Conservation (phyloP, 306 rosid species). For the Cotoneaster glaucophyllus region DNA sequence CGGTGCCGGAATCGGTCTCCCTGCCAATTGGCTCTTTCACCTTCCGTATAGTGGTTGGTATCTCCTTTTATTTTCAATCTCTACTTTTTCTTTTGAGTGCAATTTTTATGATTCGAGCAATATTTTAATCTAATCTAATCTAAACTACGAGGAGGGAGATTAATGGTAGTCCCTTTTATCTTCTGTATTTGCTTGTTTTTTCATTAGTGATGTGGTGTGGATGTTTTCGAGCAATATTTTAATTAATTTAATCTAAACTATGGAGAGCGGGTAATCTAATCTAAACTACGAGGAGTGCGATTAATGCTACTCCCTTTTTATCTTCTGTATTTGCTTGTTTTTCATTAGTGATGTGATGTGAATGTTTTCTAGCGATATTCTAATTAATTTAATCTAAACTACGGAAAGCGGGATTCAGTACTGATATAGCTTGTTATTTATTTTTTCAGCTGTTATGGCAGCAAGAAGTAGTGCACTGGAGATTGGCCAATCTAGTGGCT, state of each 20-base stretch:
- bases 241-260: too few species aligned
- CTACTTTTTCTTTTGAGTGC: not conserved
- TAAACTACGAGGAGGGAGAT: too few species aligned
- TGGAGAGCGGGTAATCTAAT: not conserved
- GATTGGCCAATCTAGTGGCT: conserved; percentile 32
- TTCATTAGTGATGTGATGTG: not conserved
- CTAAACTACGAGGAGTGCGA: too few species aligned
- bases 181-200: not conserved
- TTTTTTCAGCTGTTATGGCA: conserved; percentile 42
- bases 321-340: not conserved
- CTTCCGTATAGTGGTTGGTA: conserved; percentile 52
- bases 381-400: not conserved
- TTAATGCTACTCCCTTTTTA: too few species aligned
- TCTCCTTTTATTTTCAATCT: too few species aligned
- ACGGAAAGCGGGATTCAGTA: not conserved
- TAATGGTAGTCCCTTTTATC: too few species aligned
- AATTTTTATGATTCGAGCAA: too few species aligned
- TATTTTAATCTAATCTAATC: too few species aligned
- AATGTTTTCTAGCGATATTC: not conserved
- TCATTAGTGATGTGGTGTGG: not conserved
- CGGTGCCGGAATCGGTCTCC: conserved; percentile 83
- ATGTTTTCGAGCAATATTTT: not conserved
- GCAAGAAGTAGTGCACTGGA: conserved; percentile 41
- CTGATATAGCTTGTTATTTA: conserved; percentile 5
- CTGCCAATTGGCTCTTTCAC: conserved; percentile 50